phyloP scores from a whole-genome alignment of 2,329 filamentous ascomycete genomes.

The Talaromyces sp. region DNA sequence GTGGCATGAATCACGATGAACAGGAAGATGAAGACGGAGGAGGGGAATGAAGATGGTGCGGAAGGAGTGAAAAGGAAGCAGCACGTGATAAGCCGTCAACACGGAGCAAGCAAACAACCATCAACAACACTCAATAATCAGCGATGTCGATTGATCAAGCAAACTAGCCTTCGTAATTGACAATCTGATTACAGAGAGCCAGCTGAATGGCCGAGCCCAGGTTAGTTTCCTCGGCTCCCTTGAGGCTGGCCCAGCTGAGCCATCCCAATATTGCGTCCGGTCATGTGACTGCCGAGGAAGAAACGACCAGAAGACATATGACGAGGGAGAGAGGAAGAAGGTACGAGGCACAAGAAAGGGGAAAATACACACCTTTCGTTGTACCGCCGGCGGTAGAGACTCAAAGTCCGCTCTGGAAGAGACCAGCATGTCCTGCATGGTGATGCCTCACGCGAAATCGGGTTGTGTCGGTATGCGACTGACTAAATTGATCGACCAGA shows the following conservation, averaged over 20 bases:
- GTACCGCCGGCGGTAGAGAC: constrained; percentile 53
- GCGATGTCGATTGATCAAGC: not conserved
- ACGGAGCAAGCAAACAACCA: not conserved
- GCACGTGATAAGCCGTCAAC: constrained; percentile 1
- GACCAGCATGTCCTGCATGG: constrained; percentile 18
- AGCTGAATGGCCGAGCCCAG: not conserved
- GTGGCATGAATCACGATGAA: not conserved
- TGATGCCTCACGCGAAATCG: not conserved
- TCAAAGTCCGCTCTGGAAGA: constrained; percentile 46
- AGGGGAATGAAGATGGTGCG: not conserved
- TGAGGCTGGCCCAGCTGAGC: not conserved
- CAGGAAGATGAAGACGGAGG: not conserved
- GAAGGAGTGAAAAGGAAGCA: not conserved
- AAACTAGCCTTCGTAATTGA: not conserved
- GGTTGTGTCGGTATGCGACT: no score
- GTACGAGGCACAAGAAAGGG: not conserved
- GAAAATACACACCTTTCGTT: constrained; percentile 53
- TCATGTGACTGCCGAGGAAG: constrained; percentile 2
- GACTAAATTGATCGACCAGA: not conserved
- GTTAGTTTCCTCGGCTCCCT: not conserved
- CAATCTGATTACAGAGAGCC: not conserved
- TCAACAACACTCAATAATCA: not conserved
- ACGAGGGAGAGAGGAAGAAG: not conserved
- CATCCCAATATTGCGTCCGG: not conserved
- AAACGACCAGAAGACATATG: not conserved